Base-by-base conservation (phyloP, 2,329 filamentous ascomycete genomes). In the Colletotrichum spaethianum region DNA sequence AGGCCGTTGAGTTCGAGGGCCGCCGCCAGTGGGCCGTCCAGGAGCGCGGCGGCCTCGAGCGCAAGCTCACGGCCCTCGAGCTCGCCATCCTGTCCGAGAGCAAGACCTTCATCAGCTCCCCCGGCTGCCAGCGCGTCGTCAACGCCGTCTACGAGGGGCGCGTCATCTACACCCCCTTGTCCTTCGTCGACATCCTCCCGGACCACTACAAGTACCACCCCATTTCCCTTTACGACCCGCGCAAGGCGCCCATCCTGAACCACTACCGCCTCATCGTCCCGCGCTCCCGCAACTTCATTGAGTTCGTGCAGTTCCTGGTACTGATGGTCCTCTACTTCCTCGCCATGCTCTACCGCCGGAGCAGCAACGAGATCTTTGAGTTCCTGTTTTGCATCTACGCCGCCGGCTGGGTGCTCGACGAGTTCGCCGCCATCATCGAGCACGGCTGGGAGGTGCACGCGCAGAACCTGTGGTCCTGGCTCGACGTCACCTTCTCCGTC, bases 201-300 rank as follows among this genome's bases (percentile, higher is more conserved):
- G 92, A 94, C 77, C 90, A 92, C 76, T 93, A 93, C 83, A 93
- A 93, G 78, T 87, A 91, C 76, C 90, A 91, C 61, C 91, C 91
- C 0, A 91, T 94, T 53, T 90, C 90, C 4, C 82, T 94, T 0
- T 94, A 94, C 78, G 89, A 93, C 76, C 92, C 92, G 3, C 83
- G 90, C 23, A 87, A 88, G 71, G 91, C 91, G 4, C 90, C 90
- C 3, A 78, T 93, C 5, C 84, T 94, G 18, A 93, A 94, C 74
- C 92, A 94, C 75, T 92, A 92, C 76, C 90, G 92, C 2, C 85
- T 94, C 20, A 92, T 93, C 75, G 92, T 94, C 0, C 92, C 92
- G 0, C 86, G 91, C 20, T 91, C 90, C 3, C 85, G 92, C 57
- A 93, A 92, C 76, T 79, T 91, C 50, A 86, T 94, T 70, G 92